Percentiles rank a stretch among this genome's conserved stretches.
These are phyloP conservation scores for Geotrichum australiense DNA, from an alignment of 1,139 yeast genomes.

Conservation along the genomic window DNA sequence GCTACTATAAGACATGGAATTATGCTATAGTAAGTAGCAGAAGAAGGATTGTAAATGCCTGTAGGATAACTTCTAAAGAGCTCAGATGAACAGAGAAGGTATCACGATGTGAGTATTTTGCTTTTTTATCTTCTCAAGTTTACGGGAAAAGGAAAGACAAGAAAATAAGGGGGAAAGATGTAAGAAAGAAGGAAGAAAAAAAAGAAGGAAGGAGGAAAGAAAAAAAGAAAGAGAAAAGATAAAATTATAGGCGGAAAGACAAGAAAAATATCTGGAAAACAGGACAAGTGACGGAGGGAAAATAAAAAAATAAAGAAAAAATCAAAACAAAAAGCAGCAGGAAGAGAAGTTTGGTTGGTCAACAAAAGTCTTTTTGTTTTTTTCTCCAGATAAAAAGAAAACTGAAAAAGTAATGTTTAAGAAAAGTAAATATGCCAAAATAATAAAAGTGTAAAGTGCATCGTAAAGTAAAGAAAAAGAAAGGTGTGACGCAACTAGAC, in stretches of 20 bases:
- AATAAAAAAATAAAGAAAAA: too few species aligned
- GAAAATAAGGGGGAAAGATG: not conserved
- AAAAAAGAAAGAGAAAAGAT: not conserved
- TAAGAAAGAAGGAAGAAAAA: not conserved
- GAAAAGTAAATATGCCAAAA: too few species aligned
- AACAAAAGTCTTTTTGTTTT: too few species aligned
- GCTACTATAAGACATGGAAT: not conserved
- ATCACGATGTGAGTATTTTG: not conserved
- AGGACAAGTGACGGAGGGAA: too few species aligned
- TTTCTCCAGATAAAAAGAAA: too few species aligned
- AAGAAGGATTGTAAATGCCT: not conserved
- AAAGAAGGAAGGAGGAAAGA: not conserved
- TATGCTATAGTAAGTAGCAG: not conserved
- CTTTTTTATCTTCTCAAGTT: not conserved
- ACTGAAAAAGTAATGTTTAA: too few species aligned
- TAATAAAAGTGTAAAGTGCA: too few species aligned
- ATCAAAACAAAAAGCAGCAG: too few species aligned
- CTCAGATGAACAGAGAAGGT: not conserved
- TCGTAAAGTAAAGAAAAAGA: too few species aligned
- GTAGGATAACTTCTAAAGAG: not conserved
- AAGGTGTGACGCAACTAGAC: too few species aligned
- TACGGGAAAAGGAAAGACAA: not conserved
- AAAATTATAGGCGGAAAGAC: not conserved
- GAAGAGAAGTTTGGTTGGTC: too few species aligned
- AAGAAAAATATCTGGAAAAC: slow-evolving; percentile 1